Conservation (phyloP, 129 eudicot species). For the Gnaphalium uliginosum region DNA sequence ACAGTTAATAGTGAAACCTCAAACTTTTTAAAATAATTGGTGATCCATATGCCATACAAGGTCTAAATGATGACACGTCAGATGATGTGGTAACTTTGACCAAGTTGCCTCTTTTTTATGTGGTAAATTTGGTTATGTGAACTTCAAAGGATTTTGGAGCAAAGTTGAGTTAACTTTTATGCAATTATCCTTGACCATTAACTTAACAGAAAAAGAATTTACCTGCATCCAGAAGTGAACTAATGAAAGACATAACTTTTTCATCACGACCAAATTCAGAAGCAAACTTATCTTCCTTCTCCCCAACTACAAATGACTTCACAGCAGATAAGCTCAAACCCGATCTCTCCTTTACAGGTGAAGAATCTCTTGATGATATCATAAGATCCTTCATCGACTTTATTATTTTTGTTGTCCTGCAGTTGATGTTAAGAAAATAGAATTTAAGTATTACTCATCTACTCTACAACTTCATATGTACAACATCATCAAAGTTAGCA, state of each 20-base stretch:
- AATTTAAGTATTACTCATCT: background rate
- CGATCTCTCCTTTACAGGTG: conserved; percentile 84
- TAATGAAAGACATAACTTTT: conserved; percentile 62
- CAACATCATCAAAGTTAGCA: background rate
- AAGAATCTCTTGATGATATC: conserved; percentile 60
- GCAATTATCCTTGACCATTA: conserved; percentile 14
- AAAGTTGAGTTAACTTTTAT: background rate
- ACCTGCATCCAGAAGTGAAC: conserved; percentile 66
- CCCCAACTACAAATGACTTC: conserved; percentile 85
- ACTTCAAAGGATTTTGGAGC: background rate
- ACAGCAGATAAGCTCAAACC: conserved; percentile 73
- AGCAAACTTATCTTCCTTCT: conserved; percentile 64
- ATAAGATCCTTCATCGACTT: conserved; percentile 78
- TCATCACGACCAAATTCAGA: conserved; percentile 65
- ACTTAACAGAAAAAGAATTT: conserved; percentile 30
- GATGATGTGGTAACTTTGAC: background rate
- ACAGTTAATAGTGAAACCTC: background rate
- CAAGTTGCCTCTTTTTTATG: background rate
- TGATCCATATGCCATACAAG: background rate
- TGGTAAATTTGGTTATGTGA: background rate
- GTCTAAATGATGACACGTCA: background rate
- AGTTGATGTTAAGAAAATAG: background rate
- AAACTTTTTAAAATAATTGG: background rate
- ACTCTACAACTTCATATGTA: conserved; percentile 12
- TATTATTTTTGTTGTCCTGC: conserved; percentile 58